Evolutionary conservation across 2,329 filamentous ascomycete genomes (phyloP).

Genomic region (Magnaporthiopsis rhizophila): DNA sequence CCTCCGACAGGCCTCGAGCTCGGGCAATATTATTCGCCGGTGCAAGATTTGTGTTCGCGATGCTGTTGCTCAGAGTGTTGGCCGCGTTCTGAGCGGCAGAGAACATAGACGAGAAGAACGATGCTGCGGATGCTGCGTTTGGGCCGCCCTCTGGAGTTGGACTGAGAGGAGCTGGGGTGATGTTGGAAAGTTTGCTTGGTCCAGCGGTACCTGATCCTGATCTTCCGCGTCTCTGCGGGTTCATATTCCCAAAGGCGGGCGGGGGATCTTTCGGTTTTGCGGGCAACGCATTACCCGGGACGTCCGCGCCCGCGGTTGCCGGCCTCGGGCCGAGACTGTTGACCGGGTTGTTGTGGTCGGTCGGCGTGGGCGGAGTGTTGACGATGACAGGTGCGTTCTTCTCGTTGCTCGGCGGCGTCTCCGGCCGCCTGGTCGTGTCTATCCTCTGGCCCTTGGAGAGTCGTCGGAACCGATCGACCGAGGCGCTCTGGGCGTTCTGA

Average conservation of each 20-base stretch:
- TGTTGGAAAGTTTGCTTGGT: slow-evolving; percentile 83
- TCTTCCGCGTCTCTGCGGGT: slow-evolving; percentile 52
- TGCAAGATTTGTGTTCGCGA: slow-evolving; percentile 56
- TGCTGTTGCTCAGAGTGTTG: slow-evolving; percentile 62
- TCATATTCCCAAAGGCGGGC: slow-evolving; percentile 54
- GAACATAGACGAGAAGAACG: slow-evolving; percentile 92
- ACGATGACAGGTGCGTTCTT: slow-evolving; percentile 47
- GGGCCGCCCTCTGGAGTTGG: slow-evolving; percentile 64
- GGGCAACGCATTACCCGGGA: slow-evolving; percentile 1
- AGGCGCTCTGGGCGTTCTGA: slow-evolving; percentile 6
- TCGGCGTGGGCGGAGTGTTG: slow-evolving; percentile 59
- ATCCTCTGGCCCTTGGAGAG: slow-evolving; percentile 22
- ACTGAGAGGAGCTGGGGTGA: slow-evolving; percentile 63
- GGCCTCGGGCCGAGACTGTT: slow-evolving; percentile 14
- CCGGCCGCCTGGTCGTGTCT: slow-evolving; percentile 27
- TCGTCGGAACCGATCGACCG: slow-evolving; percentile 19
- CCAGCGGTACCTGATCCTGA: slow-evolving; percentile 48
- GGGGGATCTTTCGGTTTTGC: slow-evolving; percentile 27
- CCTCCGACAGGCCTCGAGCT: neutral
- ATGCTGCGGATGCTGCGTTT: slow-evolving; percentile 43
- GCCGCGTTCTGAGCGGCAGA: slow-evolving; percentile 91
- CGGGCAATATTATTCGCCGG: slow-evolving; percentile 41
- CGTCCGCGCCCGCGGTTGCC: slow-evolving; percentile 11
- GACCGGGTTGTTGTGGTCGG: slow-evolving; percentile 29
- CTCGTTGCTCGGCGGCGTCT: slow-evolving; percentile 40